Evolutionary conservation across 768 basidiomycete species (phyloP), one percentile per base, ranked within the genome.

Genomic region (Galerina sulciceps): DNA sequence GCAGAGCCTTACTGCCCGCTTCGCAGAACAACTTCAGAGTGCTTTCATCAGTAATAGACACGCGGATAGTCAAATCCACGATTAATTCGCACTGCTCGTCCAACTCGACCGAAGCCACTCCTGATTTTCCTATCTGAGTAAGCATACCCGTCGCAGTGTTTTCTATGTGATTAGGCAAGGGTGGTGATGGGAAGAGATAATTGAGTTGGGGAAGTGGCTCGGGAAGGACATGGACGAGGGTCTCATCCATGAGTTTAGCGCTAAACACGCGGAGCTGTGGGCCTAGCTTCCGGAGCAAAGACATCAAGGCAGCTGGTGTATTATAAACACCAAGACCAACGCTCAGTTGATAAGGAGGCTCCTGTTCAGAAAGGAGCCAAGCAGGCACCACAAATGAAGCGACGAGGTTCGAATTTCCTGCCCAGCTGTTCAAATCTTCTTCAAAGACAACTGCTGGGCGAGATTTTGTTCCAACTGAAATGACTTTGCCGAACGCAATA

Each of bases 181-280:
- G 15, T 52, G 44, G 23, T 35, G 36, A 23, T 13, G 22, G 20
- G 22, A 14, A 20, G 23, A 43, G 26, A 34, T 46, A 35, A 13
- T 44, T 48, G 22, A 31, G 41, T n/a, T 58, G 57, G 8, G 58
- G 11, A 15, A 58, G 48, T 5, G 31, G 52, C 41, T 53, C 40
- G 11, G 69, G 73, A 2, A 70, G 48, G 20, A 76, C 58, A 26
- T 66, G 59, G n/a, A 78, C 73, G 22, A 63, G 64, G 17, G 45
- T 43, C 13, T 53, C 58, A 51, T 79, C 75, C 54, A 65, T 46
- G 9, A 77, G 53, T 4, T 59, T 52, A 2, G 71, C 73, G 6
- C 60, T 59, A 60, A 67, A 75, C 3, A 79, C 48, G 15, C 53
- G 31, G 43, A 79, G 60, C 5, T 34, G 10, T 1, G 67, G 22